These are phyloP conservation scores for Amanita muscaria DNA, from an alignment of 768 basidiomycete genomes.

Conservation along the genomic window DNA sequence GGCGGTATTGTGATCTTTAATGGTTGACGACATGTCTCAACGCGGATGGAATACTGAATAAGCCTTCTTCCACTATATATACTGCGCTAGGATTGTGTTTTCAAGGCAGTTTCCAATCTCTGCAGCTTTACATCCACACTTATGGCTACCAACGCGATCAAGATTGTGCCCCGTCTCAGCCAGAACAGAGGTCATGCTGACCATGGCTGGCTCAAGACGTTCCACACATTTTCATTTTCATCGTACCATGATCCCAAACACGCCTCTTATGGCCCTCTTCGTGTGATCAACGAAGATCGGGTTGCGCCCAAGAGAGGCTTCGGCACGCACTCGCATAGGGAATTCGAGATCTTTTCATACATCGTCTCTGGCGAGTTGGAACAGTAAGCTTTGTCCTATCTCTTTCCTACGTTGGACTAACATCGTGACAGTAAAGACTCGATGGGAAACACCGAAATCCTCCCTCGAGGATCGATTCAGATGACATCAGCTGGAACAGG, in stretches of 20 bases:
- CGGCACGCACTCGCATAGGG: slow-evolving; percentile 73
- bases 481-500: slow-evolving; percentile 90
- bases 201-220: slow-evolving; percentile 83
- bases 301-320: slow-evolving; percentile 72
- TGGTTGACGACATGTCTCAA: no score
- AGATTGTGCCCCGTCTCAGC: slow-evolving; percentile 46
- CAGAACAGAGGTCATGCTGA: slow-evolving; percentile 64
- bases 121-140: no score
- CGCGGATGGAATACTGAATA: no score
- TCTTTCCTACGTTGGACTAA: neutral
- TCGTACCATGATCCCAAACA: slow-evolving; percentile 47
- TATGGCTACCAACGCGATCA: slow-evolving; percentile 14
- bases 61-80: no score
- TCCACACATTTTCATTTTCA: slow-evolving; percentile 78
- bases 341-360: slow-evolving; percentile 91
- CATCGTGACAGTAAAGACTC: slow-evolving; percentile 63
- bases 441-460: slow-evolving; percentile 84
- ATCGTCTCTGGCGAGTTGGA: slow-evolving; percentile 71
- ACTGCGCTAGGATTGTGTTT: no score
- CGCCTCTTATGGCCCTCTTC: slow-evolving; percentile 60
- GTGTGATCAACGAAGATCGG: slow-evolving; percentile 93
- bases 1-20: no score
- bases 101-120: no score
- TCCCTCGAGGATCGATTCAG: slow-evolving; percentile 85
- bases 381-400: slow-evolving; percentile 44